Evolutionary conservation across 495 filamentous ascomycete species (phyloP), one percentile per base, ranked within the genome.

Genomic region (Echria macrotheca): DNA sequence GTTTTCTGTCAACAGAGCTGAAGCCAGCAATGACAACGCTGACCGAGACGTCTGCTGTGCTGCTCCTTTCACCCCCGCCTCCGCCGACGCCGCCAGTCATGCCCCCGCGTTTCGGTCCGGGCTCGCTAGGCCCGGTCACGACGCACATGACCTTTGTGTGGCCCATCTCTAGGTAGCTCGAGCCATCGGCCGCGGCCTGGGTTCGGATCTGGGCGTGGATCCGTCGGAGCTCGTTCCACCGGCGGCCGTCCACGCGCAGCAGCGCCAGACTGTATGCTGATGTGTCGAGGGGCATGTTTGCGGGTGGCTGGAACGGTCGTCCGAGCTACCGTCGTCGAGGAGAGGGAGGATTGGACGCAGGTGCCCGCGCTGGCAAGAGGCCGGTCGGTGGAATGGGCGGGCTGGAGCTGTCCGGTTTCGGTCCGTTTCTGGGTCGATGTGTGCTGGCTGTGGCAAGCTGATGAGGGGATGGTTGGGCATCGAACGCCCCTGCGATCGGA

Each of bases 61-160:
- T 69, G 5, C 71, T 82, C n/a, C n/a, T n/a, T 14, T 70, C 73
- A 8, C 68, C 70, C 4, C 70, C 67, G 14, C 60, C 55, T 14
- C 75, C 73, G 2, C 69, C 68, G 15, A 71, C 73, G 26, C 67
- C 73, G 10, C 70, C 53, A 31, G 71, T 53, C 5, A 36, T 29
- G 5, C 52, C 45, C 22, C 58, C 50, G 31, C 62, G 53, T 36
- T 63, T 47, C 72, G 25, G 71, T 63, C 50, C 78, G 59, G 39
- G 79, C 74, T 96, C 91, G 18, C 73, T 77, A 0, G 93, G 93
- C 0, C 93, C 93, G 5, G 80, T 75, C 7, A 97, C 82, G 2
- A 89, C 90, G 71, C 93, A 97, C 69, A 97, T 85, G 50, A 97
- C 84, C 61, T 94, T 89, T 3, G 94, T 98, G 64, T 96, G 94